These are phyloP conservation scores for Citrus unshiu DNA, from an alignment of 345 rosid genomes.

Conservation along the genomic window DNA sequence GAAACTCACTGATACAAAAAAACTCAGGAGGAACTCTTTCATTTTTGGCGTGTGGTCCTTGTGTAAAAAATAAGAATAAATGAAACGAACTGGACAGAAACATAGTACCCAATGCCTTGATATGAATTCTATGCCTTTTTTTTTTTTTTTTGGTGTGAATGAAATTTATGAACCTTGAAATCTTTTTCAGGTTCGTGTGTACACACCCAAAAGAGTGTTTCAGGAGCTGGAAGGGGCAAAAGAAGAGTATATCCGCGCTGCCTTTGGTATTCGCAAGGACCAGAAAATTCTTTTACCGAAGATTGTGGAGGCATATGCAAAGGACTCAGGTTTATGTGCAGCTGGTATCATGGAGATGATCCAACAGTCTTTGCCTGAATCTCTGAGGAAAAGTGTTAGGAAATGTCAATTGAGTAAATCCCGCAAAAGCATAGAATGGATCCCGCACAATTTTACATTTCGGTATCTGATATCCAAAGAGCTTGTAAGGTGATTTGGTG, in stretches of 20 bases:
- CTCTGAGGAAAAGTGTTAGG: conserved; percentile 47
- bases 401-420: conserved; percentile 57
- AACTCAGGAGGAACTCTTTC: not conserved
- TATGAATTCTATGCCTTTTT: not conserved
- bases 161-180: conserved; percentile 2
- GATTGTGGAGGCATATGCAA: conserved; percentile 67
- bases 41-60: not conserved
- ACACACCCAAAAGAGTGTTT: conserved; percentile 62
- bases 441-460: conserved; percentile 78
- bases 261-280: conserved; percentile 62
- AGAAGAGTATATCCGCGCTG: conserved; percentile 84
- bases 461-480: conserved; percentile 87
- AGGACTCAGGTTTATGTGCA: conserved; percentile 60
- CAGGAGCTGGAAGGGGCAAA: conserved; percentile 86
- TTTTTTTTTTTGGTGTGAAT: not conserved
- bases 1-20: not conserved
- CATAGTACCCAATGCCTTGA: not conserved
- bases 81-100: not conserved
- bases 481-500: conserved; percentile 44
- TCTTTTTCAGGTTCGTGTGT: conserved; percentile 65
- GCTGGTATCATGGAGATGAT: conserved; percentile 65
- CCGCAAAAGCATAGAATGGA: conserved; percentile 79
- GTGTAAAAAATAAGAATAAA: not conserved
- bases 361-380: conserved; percentile 58
- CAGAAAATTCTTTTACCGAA: conserved; percentile 77